A percentile compares a stretch with the other conserved stretches of the same genome.
These are phyloP conservation scores for Rhinocladiella mackenziei DNA, from an alignment of 2,329 filamentous ascomycete species.

Conservation along the genomic window DNA sequence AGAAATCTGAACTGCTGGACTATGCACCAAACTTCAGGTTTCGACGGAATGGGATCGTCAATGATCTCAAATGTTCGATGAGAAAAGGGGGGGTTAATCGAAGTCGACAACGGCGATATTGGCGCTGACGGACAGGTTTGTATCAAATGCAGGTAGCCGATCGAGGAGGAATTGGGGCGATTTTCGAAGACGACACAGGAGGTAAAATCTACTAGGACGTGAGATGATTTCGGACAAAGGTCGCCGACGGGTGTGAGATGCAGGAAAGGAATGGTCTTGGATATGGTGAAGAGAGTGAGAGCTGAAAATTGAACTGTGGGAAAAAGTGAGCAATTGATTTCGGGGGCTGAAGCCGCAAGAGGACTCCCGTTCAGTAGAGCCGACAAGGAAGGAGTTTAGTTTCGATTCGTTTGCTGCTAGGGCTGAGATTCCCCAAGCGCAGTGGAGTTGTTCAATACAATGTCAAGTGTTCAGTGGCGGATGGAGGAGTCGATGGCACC, in stretches of 20 bases:
- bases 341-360: constrained; percentile 21
- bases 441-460: too few relatives aligned
- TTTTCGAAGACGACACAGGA: constrained; percentile 1
- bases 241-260: constrained; percentile 1
- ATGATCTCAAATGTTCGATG: not conserved
- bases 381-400: too few relatives aligned
- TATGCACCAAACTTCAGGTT: too few relatives aligned
- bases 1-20: not conserved
- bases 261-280: not conserved
- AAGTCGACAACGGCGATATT: constrained; percentile 6
- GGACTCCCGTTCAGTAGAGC: too few relatives aligned
- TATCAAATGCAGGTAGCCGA: not conserved
- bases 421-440: constrained; percentile 10
- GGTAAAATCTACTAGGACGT: not conserved
- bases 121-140: constrained; percentile 1
- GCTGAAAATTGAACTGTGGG: constrained; percentile 5
- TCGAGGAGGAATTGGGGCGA: constrained; percentile 3
- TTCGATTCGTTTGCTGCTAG: too few relatives aligned
- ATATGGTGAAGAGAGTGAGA: constrained; percentile 13
- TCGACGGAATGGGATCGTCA: not conserved
- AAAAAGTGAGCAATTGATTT: constrained; percentile 6
- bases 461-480: too few relatives aligned
- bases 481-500: too few relatives aligned
- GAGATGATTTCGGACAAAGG: not conserved
- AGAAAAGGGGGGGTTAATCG: constrained; percentile 7